Evolutionary conservation across 768 basidiomycete genomes (phyloP), one percentile per base, ranked within the genome.

Genomic region (Leccinum disarticulatum): DNA sequence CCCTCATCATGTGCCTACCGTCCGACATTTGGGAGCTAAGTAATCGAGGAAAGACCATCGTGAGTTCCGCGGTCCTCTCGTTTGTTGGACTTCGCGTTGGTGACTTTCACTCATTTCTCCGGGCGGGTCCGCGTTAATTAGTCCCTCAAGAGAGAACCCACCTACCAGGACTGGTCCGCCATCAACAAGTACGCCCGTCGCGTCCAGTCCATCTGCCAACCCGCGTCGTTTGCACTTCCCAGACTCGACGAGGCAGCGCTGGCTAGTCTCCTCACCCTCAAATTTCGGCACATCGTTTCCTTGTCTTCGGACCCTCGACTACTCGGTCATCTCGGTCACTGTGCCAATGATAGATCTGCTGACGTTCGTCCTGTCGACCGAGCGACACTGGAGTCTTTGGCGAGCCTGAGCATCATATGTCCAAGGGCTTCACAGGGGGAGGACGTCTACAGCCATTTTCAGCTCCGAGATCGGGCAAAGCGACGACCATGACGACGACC

Each of bases 1-100:
- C 73, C 0, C 65, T 73, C 13, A 50, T 69, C 54, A 69, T 74
- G 73, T 73, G 69, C 22, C 51, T 73, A 4, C 66, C 72, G 10
- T 9, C 55, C 17, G 61, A 68, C 52, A 22, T 65, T 2, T 73
- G 73, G 71, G 59, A 68, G 36, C 14, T 68, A 15, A 61, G 57
- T 7, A 62, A 58, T 38, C 54, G 60, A 30, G 52, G 58, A 15
- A 70, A 64, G 57, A 51, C 36, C 6, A 61, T 73, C 38, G 73
- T 74, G 52, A 60, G 72, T 65, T 22, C 30, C 6, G 17, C 15
- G 27, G 36, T 11, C 13, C 33, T 7, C 19, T 35, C 35, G 9
- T 41, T 11, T 31, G 41, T 11, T 30, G 22, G 28, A 27, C 11
- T n/a, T 19, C 17, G 13, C 15, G 19, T 33, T 61, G 47, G 58